Base-by-base conservation (phyloP, 176 grass and related monocot genomes). In the Ampelocalamus luodianensis region DNA sequence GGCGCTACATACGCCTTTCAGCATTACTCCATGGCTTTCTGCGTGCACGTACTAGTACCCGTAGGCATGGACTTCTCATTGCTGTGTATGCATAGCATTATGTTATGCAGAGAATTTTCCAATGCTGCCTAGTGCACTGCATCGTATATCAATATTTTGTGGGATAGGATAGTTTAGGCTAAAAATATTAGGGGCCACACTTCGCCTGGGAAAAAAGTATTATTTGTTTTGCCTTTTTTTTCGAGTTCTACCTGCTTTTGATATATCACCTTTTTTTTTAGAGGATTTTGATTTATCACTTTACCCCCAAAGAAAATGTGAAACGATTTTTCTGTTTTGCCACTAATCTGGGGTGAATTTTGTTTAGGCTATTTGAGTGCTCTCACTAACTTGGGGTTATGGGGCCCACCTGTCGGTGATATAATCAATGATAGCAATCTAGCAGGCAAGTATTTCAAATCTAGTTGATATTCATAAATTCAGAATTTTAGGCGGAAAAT, bases 11-110 rank as follows among this genome's bases (percentile, higher is more conserved):
- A 16, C 56, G 78, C 48, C 49, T 68, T 51, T 39, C 50, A 42
- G 78, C 40, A 36, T 71, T 43, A 14, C 34, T 66, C 43, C 63
- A 17, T 82, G 32, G 59, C 8, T 69, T 38, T 65, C 36, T 20
- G 82, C 73, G 8, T 65, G 64, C 79, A 78, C 64, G 72, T 76
- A 37, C 15, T 77, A 43, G 40, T 68, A 6, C 22, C 38, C 11
- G 18, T 37, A 27, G 16, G 40, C 79, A 85, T 71, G 69, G 15
- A 18, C 63, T 14, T 83, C 76, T 23, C 40, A 44, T 6, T 80
- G 68, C 59, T 48, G 5, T 20, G 10, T 83, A 37, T 78, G 55
- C 13, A 0, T 80, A 44, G 45, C 44, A 34, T 37, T 10, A 8
- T 67, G 36, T 22, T 34, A 29, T 42, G 27, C n/a, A 39, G 36